Evolutionary conservation across 345 rosid species (phyloP), one percentile per base, ranked within the genome.

Genomic region (Conringia planisiliqua): DNA sequence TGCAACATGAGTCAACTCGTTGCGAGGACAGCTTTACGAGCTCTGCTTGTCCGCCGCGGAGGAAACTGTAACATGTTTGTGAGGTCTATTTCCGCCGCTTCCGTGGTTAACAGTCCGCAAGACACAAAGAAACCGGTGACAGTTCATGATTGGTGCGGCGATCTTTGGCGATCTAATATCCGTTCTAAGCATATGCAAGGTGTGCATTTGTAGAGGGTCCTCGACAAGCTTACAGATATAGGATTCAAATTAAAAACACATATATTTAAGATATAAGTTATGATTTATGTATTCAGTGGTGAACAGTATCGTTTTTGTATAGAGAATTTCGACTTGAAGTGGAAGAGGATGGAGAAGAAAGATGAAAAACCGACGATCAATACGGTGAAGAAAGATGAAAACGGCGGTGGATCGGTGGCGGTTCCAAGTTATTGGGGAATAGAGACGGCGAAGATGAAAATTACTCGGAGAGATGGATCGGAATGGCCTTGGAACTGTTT

Each of bases 401-500:
- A 70, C 44, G 83, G 74, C 38, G 70, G 78, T 39, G 79, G 70
- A 39, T 26, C 27, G 17, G 56, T 63, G 58, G 61, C 29, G 48
- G 63, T 70, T 50, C 76, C 85, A 58, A 88, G 88, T 70, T 92
- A 92, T 51, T 92, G 98, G 96, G 98, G 96, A 11, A 82, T 90
- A 26, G 65, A 81, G 56, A 83, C 79, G 73, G 86, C 85, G n/a
- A 86, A 82, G 83, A 78, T 90, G 35, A 85, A 78, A 83, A 68
- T 90, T 66, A 60, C 71, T 9, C 68, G 82, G 62, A 87, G 74
- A 52, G 94, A 92, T 71, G 94, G 94, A 26, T 75, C 88, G 0
- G 84, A 80, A 50, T 90, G 96, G 96, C 92, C 94, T 13, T 90
- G 96, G 96, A 90, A 92, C 70, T 87, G 85, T 73, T 92, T 92